Evolutionary conservation across 768 basidiomycete species (phyloP), one percentile per base, ranked within the genome.

Genomic region (Termitomyces sp.): DNA sequence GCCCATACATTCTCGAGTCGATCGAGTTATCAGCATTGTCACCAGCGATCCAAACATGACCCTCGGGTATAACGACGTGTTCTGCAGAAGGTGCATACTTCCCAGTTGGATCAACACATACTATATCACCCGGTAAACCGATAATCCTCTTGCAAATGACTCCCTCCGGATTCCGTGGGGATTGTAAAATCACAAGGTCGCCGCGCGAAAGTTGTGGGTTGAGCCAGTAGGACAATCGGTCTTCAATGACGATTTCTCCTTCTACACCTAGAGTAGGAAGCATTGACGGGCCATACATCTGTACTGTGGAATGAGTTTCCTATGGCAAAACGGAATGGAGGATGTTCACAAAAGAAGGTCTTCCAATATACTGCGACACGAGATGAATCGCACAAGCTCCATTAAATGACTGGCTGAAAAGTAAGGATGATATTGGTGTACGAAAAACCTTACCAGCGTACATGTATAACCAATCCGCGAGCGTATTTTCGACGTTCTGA

Each of bases 1-100:
- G 96, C 0, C 96, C 97, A 74, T 97, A 97, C n/a, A 78, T 73
- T 58, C 96, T 81, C 12, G 96, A 98, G 75, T 99, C 96, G 15
- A 86, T 84, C 37, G 94, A 95, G 63, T 78, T 79, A 27, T 83
- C 78, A 45, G 88, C 76, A 67, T 98, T 99, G 74, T 99, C 96
- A 24, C 96, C 97, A 52, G 77, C 82, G 33, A 96, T 77, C 96
- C 96, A 98, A 24, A 96, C 71, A 69, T 96, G 90, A 3, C 94
- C 93, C 65, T 81, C 82, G 1, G 96, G 96, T 11, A 98, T 74
- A 30, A 85, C 68, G 16, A 95, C 81, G 66, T 93, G 91, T 60
- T 89, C 89, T 16, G 78, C 79, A 12, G 86, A 84, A 11, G 86
- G 83, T 9, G 83, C 86, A 51, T 75, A 74, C 53, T 71, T 63